A percentile compares a stretch with the other conserved stretches of the same genome.
Evolutionary conservation across 495 filamentous ascomycete species (phyloP).

Genomic region (Cercophora scortea): DNA sequence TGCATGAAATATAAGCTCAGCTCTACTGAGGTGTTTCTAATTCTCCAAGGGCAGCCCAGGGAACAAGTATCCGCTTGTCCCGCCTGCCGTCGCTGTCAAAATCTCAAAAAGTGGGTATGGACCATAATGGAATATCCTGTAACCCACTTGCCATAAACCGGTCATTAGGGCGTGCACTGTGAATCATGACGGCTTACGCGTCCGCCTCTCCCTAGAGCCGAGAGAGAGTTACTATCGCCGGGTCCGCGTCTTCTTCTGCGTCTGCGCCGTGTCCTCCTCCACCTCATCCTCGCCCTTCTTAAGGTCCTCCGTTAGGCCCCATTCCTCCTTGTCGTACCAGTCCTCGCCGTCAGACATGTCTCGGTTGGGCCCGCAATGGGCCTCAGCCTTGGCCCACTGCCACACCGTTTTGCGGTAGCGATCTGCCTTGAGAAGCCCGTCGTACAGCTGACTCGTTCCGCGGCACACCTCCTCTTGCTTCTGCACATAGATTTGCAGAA

Average conservation of each 20-base stretch:
- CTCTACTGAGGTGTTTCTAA: too few relatives aligned
- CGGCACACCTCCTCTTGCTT: slow-evolving; percentile 94
- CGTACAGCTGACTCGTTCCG: slow-evolving; percentile 65
- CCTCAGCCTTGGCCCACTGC: slow-evolving; percentile 83
- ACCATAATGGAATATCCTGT: too few relatives aligned
- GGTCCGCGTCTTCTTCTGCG: slow-evolving; percentile 68
- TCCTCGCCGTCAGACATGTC: slow-evolving; percentile 87
- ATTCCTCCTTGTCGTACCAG: slow-evolving; percentile 90
- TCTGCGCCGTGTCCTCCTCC: slow-evolving; percentile 65
- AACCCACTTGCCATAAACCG: too few relatives aligned
- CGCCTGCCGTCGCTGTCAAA: too few relatives aligned
- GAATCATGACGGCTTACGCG: background rate
- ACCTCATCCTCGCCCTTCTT: slow-evolving; percentile 91
- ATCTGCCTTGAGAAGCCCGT: slow-evolving; percentile 68
- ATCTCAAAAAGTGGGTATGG: too few relatives aligned
- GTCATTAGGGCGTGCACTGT: too few relatives aligned
- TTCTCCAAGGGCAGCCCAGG: too few relatives aligned
- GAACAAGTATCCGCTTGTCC: too few relatives aligned
- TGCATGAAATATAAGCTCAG: too few relatives aligned
- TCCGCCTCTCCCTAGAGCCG: background rate
- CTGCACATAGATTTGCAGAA: slow-evolving; percentile 81
- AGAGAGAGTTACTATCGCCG: slow-evolving; percentile 33
- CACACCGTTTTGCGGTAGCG: slow-evolving; percentile 71
- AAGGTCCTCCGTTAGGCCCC: slow-evolving; percentile 75
- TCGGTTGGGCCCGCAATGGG: slow-evolving; percentile 62